Evolutionary conservation across 306 rosid genomes (phyloP).

Genomic region (Chamaecrista fasciculata): DNA sequence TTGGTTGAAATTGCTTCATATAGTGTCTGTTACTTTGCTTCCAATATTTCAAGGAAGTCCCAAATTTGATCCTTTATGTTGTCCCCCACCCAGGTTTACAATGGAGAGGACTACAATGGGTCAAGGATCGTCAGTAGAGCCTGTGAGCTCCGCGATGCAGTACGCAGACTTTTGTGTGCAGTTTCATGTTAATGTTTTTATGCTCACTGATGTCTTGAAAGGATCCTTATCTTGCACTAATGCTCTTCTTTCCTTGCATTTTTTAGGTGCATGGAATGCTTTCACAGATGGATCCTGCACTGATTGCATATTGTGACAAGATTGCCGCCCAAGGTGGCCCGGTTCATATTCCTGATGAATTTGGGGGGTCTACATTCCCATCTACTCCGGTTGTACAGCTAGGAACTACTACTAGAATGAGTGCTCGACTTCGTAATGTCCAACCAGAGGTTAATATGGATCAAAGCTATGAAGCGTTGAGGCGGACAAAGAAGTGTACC

Average conservation of each 20-base stretch:
- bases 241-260: neutral
- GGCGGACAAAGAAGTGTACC: slow-evolving; percentile 57
- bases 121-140: slow-evolving; percentile 96
- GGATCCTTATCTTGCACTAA: slow-evolving; percentile 25
- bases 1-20: slow-evolving; percentile 16
- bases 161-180: slow-evolving; percentile 32
- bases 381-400: slow-evolving; percentile 76
- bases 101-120: slow-evolving; percentile 89
- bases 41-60: slow-evolving; percentile 16
- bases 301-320: slow-evolving; percentile 82
- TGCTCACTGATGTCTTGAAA: slow-evolving; percentile 21
- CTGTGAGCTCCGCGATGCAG: slow-evolving; percentile 89
- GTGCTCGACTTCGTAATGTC: slow-evolving; percentile 91
- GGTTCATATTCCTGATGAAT: slow-evolving; percentile 59
- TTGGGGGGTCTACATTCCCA: slow-evolving; percentile 59
- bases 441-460: slow-evolving; percentile 76
- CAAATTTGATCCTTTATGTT: slow-evolving; percentile 32
- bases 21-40: neutral
- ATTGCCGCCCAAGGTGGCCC: slow-evolving; percentile 93
- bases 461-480: slow-evolving; percentile 65
- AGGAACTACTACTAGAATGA: slow-evolving; percentile 63
- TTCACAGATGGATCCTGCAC: slow-evolving; percentile 95
- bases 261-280: slow-evolving; percentile 92
- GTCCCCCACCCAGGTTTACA: slow-evolving; percentile 63
- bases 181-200: slow-evolving; percentile 24